Base-by-base conservation (phyloP, 768 basidiomycete genomes). In the Tricholoma matsutake region DNA sequence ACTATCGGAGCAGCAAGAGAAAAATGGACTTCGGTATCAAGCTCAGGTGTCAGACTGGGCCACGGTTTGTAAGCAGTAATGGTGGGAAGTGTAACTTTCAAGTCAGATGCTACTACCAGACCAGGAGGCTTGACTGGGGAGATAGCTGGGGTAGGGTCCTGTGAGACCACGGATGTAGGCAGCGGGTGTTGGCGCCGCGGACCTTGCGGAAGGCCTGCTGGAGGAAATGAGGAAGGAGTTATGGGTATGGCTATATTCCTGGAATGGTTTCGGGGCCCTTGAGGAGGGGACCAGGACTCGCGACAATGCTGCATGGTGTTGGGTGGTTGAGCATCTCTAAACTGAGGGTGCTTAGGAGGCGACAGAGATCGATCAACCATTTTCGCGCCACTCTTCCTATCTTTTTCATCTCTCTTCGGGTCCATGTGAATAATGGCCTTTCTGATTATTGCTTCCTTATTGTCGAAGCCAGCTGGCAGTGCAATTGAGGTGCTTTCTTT, bases 231-330 rank as follows among this genome's bases (percentile, higher is more conserved):
- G 28, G 67, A 61, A 16, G 66, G 63, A 47, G 64, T 61, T 10
- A 65, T 59, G 13, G 68, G 67, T 14, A 62, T 62, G 6, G 59
- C 56, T 53, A 64, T 60, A 31, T 62, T 61, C 54, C 62, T 67
- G n/a, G 65, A 45, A 56, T 73, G 66, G 51, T 65, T 68, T 22
- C 77, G 76, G 45, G 79, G 79, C 1, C 76, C 79, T 58, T 75
- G 72, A 18, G 79, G 78, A 10, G 79, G 79, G 4, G 78, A 78
- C 31, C 74, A 75, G 35, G 71, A 65, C 39, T 54, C 20, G 35
- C 70, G 68, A 54, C 64, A 64, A 11, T 67, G 66, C 47, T 68
- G 62, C 60, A 61, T 43, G 4, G 52, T 45, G 6, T 58, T 62
- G 11, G 64, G 65, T 8, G 49, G 39, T 13, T 61, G 62, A 28